Evolutionary conservation across 257 asterid genomes (phyloP).

Genomic region (Lithospermum erythrorhizon): DNA sequence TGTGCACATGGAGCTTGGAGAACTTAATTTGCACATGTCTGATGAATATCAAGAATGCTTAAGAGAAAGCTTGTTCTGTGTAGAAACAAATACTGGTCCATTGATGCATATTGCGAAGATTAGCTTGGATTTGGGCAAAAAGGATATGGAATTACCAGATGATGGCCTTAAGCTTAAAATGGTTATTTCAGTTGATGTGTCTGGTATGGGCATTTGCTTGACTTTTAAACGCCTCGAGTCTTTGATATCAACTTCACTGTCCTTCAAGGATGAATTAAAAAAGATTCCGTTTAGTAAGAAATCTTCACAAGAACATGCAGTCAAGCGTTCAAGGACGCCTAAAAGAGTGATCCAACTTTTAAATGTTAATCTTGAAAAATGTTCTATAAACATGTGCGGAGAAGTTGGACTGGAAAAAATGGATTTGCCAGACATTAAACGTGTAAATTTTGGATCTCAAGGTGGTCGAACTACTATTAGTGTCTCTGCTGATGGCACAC

Average conservation of each 20-base stretch:
- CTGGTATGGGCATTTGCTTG: conserved; percentile 87
- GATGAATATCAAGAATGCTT: conserved; percentile 91
- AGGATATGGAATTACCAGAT: conserved; percentile 65
- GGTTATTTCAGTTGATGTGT: conserved; percentile 81
- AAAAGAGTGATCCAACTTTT: conserved; percentile 77
- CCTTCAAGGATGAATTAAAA: conserved; percentile 57
- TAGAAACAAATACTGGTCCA: conserved; percentile 81
- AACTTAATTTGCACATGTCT: conserved; percentile 83
- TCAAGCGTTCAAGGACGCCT: conserved; percentile 50
- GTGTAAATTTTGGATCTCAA: conserved; percentile 95
- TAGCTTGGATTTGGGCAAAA: conserved; percentile 82
- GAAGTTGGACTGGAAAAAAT: conserved; percentile 63
- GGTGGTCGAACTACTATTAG: conserved; percentile 82
- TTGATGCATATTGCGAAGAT: conserved; percentile 80
- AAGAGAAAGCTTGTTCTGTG: conserved; percentile 83
- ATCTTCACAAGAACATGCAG: conserved; percentile 43
- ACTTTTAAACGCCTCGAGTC: conserved; percentile 91
- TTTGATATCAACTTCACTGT: conserved; percentile 59
- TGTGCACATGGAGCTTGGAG: conserved; percentile 85
- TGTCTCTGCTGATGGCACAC: conserved; percentile 76
- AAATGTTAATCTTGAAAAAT: conserved; percentile 75
- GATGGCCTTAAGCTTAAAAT: conserved; percentile 46
- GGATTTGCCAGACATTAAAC: conserved; percentile 76
- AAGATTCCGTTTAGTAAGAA: conserved; percentile 55
- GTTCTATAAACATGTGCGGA: conserved; percentile 71